Base-by-base conservation (phyloP, 2,329 filamentous ascomycete species). In the Ceratocystis ficicola region DNA sequence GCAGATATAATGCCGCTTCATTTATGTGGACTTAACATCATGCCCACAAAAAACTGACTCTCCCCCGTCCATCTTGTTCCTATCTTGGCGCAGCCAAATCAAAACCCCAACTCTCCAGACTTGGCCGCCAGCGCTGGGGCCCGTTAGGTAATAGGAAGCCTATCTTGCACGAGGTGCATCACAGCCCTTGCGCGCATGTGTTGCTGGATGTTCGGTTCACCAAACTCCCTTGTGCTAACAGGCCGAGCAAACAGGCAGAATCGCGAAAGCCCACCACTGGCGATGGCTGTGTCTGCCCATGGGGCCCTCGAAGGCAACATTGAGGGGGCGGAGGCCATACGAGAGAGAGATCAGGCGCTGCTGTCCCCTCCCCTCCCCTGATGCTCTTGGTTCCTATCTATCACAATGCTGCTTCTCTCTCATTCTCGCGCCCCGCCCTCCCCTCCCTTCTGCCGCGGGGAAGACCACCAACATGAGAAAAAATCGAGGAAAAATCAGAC, bases 71-170 rank as follows among this genome's bases (percentile, higher is more conserved):
- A n/a, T 52, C n/a, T 52, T 52, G 48, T 17, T n/a, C n/a, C 48
- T 52, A 20, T 52, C n/a, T 12, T 15, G 36, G 36, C 36, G 36
- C 36, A 41, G 36, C 10, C 36, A 20, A 20, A 52, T 25, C 20
- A 52, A 10, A 28, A 36, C 55, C 15, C 55, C 36, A 41, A 59
- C n/a, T 30, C n/a, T 59, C 63, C 63, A 64, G 20, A 57, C 50
- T 59, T 28, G 52, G 63, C 46, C 63, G 63, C 36, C 63, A 36
- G 48, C 63, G 32, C 32, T 44, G 25, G 30, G 25, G 17, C 36
- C 32, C 32, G 50, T 64, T 59, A 64, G 48, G 63, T 64, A 64
- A 64, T 32, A n/a, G 55, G 22, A 59, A 64, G 30, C 17, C 32
- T 10, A 12, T 57, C 20, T 64, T 44, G 36, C 50, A 52, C 63